Conservation (phyloP, 73 alveolate genomes). For the Blepharisma japonicum region DNA sequence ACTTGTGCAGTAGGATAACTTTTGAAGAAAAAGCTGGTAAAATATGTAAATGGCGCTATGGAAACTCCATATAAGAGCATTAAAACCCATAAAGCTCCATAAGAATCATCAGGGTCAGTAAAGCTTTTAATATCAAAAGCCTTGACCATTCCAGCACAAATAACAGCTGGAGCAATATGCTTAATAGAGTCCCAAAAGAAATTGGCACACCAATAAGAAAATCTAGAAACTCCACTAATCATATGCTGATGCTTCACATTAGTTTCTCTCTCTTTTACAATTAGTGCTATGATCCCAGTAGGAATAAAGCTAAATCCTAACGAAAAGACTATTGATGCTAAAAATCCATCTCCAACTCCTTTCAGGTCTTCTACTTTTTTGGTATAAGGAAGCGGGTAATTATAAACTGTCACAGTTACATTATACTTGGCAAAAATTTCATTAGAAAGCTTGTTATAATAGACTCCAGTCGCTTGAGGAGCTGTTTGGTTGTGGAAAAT, state of each 20-base stretch:
- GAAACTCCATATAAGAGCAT: slow-evolving; percentile 79
- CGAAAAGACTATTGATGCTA: slow-evolving; percentile 67
- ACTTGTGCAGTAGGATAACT: slow-evolving; percentile 69
- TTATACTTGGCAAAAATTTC: neutral
- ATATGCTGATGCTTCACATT: slow-evolving; percentile 89
- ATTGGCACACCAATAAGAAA: slow-evolving; percentile 86
- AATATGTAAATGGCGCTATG: slow-evolving; percentile 84
- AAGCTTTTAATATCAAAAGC: slow-evolving; percentile 32
- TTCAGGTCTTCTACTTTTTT: neutral
- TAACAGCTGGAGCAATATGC: slow-evolving; percentile 62
- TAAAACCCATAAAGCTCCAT: slow-evolving; percentile 59
- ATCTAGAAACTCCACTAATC: slow-evolving; percentile 78
- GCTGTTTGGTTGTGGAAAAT: neutral
- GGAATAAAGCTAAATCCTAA: slow-evolving; percentile 94
- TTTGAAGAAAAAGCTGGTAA: slow-evolving; percentile 65
- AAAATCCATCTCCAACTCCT: slow-evolving; percentile 40
- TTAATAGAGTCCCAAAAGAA: slow-evolving; percentile 67
- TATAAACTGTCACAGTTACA: neutral
- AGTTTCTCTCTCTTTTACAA: slow-evolving; percentile 90
- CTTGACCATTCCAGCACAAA: slow-evolving; percentile 31
- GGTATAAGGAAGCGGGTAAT: slow-evolving; percentile 24
- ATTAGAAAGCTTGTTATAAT: neutral
- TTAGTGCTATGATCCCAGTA: slow-evolving; percentile 79
- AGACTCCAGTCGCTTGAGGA: neutral
- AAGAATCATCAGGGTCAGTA: slow-evolving; percentile 41